These are phyloP conservation scores for Arachis hypogaea DNA, from an alignment of 306 rosid genomes.

Conservation along the genomic window DNA sequence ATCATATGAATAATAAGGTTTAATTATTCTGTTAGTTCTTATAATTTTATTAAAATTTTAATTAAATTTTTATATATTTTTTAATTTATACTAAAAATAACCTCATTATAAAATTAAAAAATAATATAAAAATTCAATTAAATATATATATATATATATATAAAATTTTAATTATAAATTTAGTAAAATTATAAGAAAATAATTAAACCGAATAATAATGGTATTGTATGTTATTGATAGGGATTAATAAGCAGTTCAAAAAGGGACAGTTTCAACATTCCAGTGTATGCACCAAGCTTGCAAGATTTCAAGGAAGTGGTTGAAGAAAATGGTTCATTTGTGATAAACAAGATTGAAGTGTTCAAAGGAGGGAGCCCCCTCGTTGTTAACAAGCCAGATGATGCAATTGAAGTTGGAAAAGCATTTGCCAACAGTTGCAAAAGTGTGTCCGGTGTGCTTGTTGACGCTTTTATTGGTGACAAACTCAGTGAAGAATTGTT, in stretches of 20 bases:
- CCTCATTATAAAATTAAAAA: no score
- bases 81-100: no score
- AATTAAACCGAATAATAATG: not conserved
- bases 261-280: slow-evolving; percentile 85
- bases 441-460: slow-evolving; percentile 82
- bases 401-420: slow-evolving; percentile 71
- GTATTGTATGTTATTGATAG: slow-evolving; percentile 39
- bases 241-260: slow-evolving; percentile 67
- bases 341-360: slow-evolving; percentile 77
- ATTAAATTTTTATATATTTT: no score
- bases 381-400: slow-evolving; percentile 73
- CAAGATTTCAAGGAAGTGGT: slow-evolving; percentile 93
- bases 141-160: no score
- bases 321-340: slow-evolving; percentile 76
- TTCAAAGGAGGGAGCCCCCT: slow-evolving; percentile 98
- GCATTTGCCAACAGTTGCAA: slow-evolving; percentile 80
- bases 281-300: slow-evolving; percentile 86
- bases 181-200: no score
- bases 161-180: no score
- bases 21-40: no score
- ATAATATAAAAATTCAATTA: no score
- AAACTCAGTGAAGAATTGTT: slow-evolving; percentile 74
- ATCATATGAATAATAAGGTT: no score
- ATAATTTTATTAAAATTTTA: no score
- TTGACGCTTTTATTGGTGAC: slow-evolving; percentile 93